phyloP scores from a whole-genome alignment of 208 protist genomes.

The Kentomonas sorsogonicus region DNA sequence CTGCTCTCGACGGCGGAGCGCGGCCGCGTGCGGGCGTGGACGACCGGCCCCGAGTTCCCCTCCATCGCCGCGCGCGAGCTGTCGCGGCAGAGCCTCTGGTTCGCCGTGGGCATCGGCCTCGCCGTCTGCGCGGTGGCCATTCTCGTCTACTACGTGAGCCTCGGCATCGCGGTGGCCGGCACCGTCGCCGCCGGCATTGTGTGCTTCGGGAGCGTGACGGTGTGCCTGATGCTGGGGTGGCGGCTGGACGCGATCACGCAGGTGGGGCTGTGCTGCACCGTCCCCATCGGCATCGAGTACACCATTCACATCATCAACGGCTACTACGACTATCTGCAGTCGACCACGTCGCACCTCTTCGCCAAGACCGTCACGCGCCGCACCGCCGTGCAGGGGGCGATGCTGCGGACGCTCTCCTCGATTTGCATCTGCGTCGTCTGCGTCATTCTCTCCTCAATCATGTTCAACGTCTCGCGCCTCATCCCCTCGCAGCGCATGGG shows the following conservation, averaged over 20 bases:
- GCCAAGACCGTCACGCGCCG: conserved; percentile 26
- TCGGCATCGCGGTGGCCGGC: conserved; percentile 20
- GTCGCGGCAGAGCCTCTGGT: conserved; percentile 34
- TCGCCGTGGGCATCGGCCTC: conserved; percentile 38
- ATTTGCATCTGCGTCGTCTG: conserved; percentile 25
- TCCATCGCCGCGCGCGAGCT: conserved; percentile 20
- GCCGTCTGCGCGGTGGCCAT: conserved; percentile 29
- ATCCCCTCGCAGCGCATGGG: conserved; percentile 24
- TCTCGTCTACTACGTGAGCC: conserved; percentile 33
- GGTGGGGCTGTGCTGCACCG: conserved; percentile 39
- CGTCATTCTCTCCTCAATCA: conserved; percentile 27
- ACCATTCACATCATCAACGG: conserved; percentile 38
- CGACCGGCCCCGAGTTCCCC: conserved; percentile 4
- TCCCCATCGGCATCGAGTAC: conserved; percentile 49
- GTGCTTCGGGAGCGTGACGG: conserved; percentile 36
- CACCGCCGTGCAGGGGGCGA: conserved; percentile 26
- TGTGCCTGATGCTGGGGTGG: conserved; percentile 32
- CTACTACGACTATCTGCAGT: conserved; percentile 63
- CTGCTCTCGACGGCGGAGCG: no score
- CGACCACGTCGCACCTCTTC: conserved; percentile 51
- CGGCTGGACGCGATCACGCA: conserved; percentile 35
- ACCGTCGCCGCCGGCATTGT: conserved; percentile 28
- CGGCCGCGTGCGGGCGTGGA: neutral
- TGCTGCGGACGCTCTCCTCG: conserved; percentile 29
- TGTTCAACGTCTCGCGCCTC: conserved; percentile 33